A percentile compares a stretch with the other conserved stretches of the same genome.
Evolutionary conservation across 2,329 filamentous ascomycete species (phyloP).

Genomic region (Dactylellina drechsleri): DNA sequence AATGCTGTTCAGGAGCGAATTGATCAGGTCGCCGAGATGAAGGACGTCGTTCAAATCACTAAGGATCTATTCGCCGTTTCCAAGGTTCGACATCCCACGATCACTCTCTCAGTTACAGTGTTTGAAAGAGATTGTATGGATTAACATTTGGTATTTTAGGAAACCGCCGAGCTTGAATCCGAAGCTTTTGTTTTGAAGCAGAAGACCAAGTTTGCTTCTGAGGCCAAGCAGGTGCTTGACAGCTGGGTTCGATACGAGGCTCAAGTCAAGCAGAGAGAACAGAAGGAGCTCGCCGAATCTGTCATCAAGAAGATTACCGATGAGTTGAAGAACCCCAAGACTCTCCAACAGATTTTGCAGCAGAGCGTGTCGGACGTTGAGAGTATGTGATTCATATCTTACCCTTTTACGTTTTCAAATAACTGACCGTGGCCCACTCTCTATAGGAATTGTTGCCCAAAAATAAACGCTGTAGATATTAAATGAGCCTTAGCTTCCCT

Average conservation of each 20-base stretch:
- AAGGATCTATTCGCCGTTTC: slow-evolving; percentile 97
- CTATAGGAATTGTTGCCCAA: slow-evolving; percentile 50
- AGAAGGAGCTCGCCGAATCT: slow-evolving; percentile 90
- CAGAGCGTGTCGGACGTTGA: slow-evolving; percentile 96
- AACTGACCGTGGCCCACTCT: slow-evolving; percentile 8
- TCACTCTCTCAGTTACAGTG: neutral
- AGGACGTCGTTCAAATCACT: slow-evolving; percentile 92
- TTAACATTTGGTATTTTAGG: slow-evolving; percentile 67
- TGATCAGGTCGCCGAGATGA: slow-evolving; percentile 91
- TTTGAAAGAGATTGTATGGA: neutral
- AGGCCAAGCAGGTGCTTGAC: slow-evolving; percentile 95
- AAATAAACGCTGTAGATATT: slow-evolving; percentile 30
- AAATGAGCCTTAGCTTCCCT: slow-evolving; percentile 4
- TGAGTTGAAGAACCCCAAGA: slow-evolving; percentile 98
- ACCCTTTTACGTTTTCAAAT: neutral
- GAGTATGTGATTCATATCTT: slow-evolving; percentile 59
- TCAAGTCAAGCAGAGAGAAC: slow-evolving; percentile 98
- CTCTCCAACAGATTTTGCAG: slow-evolving; percentile 95
- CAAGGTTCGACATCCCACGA: slow-evolving; percentile 73
- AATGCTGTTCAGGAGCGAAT: slow-evolving; percentile 94
- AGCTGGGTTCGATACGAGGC: slow-evolving; percentile 99
- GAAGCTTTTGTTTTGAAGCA: slow-evolving; percentile 98
- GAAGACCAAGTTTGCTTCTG: slow-evolving; percentile 86
- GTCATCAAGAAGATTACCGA: slow-evolving; percentile 98
- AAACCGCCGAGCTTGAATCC: slow-evolving; percentile 95